Base-by-base conservation (phyloP, 768 basidiomycete species). In the Russula griseocarnosa region DNA sequence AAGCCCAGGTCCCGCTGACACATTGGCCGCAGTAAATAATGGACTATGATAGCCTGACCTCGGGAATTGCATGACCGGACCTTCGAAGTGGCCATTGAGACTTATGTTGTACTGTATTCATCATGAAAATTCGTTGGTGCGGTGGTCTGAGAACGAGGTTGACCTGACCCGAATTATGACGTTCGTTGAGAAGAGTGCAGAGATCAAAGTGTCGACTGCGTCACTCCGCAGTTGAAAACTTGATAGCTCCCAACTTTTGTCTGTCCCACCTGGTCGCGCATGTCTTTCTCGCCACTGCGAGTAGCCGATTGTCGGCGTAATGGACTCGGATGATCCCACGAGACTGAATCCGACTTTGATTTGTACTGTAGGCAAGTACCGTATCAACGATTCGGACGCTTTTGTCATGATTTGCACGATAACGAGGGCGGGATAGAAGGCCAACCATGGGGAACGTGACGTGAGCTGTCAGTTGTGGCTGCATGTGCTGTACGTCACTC, bases 71-170 rank as follows among this genome's bases (percentile, higher is more conserved):
- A 32, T 30, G 30, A 30, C 61, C 66, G 44, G 70, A 66, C 63
- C 53, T 70, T 55, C 50, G 56, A 40, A 77, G 65, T 34, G 72
- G 16, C 70, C 73, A 32, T 59, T 52, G n/a, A 76, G 64, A 26
- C 67, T 66, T 47, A 74, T 70, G 60, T 58, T 60, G 64, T 76
- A 76, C 56, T 60, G 64, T 76, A 76, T 47, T 62, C 60, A 66
- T 34, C 11, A 11, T 34, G 34, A 34, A 34, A 34, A 11, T 34
- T 34, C 11, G 34, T 34, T 11, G 34, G 34, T 34, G 34, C 34
- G 11, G 9, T 10, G 9, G 32, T 32, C 32, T 32, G 32, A 32
- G 56, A 58, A 62, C 62, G 50, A 73, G 47, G 59, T 61, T 28
- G 38, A 56, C 47, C 67, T 58, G 70, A 46, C 66, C 69, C 30